Conservation (phyloP, 192 early-diverging fungal genomes). For the Phlyctochytrium bullatum region DNA sequence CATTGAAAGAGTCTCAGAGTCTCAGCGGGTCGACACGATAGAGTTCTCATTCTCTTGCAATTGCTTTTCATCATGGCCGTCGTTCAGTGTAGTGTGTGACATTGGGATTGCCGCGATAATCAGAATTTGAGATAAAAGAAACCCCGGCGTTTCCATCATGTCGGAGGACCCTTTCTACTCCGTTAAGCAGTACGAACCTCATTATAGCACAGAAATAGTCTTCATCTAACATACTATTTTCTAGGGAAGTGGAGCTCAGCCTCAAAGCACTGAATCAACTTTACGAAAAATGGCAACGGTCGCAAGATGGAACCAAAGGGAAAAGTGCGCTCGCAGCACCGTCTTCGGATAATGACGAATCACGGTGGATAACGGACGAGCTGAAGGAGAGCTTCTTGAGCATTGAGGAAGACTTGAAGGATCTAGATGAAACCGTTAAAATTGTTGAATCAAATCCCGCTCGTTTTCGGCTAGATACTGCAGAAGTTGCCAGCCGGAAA, state of each 20-base stretch:
- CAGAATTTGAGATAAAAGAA: no score
- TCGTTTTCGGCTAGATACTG: slow-evolving; percentile 36
- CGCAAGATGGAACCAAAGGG: not conserved
- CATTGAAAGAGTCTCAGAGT: no score
- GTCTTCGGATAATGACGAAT: not conserved
- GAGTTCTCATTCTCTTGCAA: no score
- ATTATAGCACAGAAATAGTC: no score
- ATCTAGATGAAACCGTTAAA: slow-evolving; percentile 42
- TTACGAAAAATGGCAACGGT: not conserved
- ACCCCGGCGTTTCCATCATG: no score
- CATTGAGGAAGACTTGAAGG: slow-evolving; percentile 42
- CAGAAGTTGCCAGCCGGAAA: slow-evolving; percentile 37
- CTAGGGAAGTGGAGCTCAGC: not conserved
- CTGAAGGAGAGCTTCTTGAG: slow-evolving; percentile 21
- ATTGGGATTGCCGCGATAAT: no score
- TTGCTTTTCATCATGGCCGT: no score
- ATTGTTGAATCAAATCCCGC: slow-evolving; percentile 45
- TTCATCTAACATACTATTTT: no score
- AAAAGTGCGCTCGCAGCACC: not conserved
- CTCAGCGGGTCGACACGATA: no score
- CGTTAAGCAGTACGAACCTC: no score
- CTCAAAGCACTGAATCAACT: not conserved
- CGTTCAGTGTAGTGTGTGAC: no score
- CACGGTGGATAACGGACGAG: slow-evolving; percentile 11
- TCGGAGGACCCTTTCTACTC: no score